A percentile compares a stretch with the other conserved stretches of the same genome.
Conservation (phyloP, 164 flowering plant genomes). For the Chimonanthus salicifolius region DNA sequence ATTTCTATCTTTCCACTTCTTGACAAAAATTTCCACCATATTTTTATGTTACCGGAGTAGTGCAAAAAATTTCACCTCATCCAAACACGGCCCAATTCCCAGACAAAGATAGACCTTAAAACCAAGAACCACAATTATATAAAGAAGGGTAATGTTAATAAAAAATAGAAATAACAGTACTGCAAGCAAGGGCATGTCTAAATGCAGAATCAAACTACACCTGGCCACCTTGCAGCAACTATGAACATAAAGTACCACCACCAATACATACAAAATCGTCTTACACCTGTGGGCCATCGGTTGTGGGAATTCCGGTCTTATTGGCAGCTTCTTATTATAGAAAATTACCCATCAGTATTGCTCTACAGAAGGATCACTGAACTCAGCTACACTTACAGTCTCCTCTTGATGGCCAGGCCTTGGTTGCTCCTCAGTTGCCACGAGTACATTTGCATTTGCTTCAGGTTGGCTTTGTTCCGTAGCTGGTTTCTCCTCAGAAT, state of each 20-base stretch:
- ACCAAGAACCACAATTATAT: background rate
- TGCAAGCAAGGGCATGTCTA: constrained; percentile 13
- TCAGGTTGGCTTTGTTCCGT: constrained; percentile 16
- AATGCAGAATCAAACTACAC: constrained; percentile 1
- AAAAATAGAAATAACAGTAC: constrained; percentile 11
- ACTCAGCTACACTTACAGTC: constrained; percentile 4
- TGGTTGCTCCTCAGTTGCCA: constrained; percentile 20
- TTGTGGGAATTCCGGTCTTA: constrained; percentile 1
- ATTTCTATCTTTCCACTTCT: too few relatives aligned
- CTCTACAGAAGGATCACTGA: constrained; percentile 2
- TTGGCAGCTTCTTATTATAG: constrained; percentile 10
- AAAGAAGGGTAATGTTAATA: constrained; percentile 2
- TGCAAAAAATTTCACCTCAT: too few relatives aligned
- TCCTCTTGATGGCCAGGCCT: constrained; percentile 19
- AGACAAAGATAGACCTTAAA: too few relatives aligned
- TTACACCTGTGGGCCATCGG: constrained; percentile 2
- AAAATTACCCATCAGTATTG: constrained; percentile 6
- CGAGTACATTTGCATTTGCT: constrained; percentile 12
- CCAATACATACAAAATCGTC: constrained; percentile 8
- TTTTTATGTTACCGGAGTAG: too few relatives aligned
- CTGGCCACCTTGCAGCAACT: constrained; percentile 7
- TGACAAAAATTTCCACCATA: too few relatives aligned
- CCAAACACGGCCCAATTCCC: too few relatives aligned
- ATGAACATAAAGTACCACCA: constrained; percentile 12
- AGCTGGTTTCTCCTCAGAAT: constrained; percentile 17